Base-by-base conservation (phyloP, 169 alveolate species). In the Plasmodium fragile region DNA sequence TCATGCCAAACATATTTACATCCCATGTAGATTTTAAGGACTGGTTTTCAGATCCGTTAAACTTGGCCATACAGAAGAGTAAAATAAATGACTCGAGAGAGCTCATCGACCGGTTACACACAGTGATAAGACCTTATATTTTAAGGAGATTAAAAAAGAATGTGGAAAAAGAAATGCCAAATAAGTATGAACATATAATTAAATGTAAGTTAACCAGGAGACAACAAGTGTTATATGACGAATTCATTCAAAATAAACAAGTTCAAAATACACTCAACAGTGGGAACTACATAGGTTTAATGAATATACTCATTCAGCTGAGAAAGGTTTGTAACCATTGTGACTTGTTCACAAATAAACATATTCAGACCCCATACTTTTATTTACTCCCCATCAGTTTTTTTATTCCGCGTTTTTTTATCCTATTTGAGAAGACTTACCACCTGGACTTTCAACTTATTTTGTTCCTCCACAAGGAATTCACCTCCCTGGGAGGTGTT, bases 251-350 rank as follows among this genome's bases (percentile, higher is more conserved):
- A 52, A 96, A 97, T 41, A 93, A 94, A 85, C 93, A 81, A 39
- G 92, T 87, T 78, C 92, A 95, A 83, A 96, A 96, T 81, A 94
- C 98, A 25, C 92, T 97, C 77, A 92, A 82, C 22, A 95, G 96
- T 55, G 97, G 98, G 28, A 99, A 98, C 92, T 99, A 98, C 96
- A 96, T 99, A 72, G 98, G 99, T 30, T 97, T 99, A 95, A 98
- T 99, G 99, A 98, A 99, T 92, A 97, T 98, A 7, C 95, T 99
- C 72, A 98, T 98, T 99, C 99, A 99, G 92, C 94, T 99, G 78
- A 96, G 99, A 94, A 99, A 99, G 95, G 99, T 99, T 16, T 99
- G 99, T 93, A 99, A 99, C 94, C 99, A 99, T 92, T 99, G 99
- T 25, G 99, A 99, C 85, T 97, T 99, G 45, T 98, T 99, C 81